Percentiles rank a stretch among this genome's conserved stretches.
Evolutionary conservation across 2,329 filamentous ascomycete species (phyloP).

Genomic region (Nothophoma quercina): DNA sequence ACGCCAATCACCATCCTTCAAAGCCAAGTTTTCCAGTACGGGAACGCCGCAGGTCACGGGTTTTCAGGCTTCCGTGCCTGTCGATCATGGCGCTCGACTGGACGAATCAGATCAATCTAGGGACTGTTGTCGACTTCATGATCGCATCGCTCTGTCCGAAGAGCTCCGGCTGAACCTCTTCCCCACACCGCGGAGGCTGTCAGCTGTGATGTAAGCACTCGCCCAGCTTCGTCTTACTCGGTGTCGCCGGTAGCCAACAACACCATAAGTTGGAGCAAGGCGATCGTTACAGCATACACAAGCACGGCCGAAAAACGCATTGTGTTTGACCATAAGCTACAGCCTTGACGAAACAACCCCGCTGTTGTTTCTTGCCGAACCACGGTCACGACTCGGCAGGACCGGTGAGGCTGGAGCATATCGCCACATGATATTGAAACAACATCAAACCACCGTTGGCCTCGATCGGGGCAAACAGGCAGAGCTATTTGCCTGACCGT

Average conservation of each 20-base stretch:
- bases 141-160: not conserved
- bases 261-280: not conserved
- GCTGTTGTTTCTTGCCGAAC: not conserved
- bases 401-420: not conserved
- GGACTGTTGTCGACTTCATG: not conserved
- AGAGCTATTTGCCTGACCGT: too few species aligned
- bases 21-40: slow-evolving; percentile 24
- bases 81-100: slow-evolving; percentile 26
- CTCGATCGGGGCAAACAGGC: too few species aligned
- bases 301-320: too few species aligned
- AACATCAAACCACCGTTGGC: not conserved
- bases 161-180: not conserved
- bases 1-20: slow-evolving; percentile 23
- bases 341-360: not conserved
- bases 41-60: slow-evolving; percentile 22
- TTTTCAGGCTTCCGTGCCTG: slow-evolving; percentile 29
- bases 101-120: slow-evolving; percentile 19
- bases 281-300: too few species aligned
- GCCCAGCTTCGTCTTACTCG: not conserved
- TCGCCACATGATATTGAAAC: slow-evolving; percentile 10
- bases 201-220: not conserved
- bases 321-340: too few species aligned
- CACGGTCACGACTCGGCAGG: not conserved
- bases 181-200: not conserved
- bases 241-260: slow-evolving; percentile 1